phyloP scores from a whole-genome alignment of 2,329 filamentous ascomycete genomes.

The Tolypocladium inflatum region DNA sequence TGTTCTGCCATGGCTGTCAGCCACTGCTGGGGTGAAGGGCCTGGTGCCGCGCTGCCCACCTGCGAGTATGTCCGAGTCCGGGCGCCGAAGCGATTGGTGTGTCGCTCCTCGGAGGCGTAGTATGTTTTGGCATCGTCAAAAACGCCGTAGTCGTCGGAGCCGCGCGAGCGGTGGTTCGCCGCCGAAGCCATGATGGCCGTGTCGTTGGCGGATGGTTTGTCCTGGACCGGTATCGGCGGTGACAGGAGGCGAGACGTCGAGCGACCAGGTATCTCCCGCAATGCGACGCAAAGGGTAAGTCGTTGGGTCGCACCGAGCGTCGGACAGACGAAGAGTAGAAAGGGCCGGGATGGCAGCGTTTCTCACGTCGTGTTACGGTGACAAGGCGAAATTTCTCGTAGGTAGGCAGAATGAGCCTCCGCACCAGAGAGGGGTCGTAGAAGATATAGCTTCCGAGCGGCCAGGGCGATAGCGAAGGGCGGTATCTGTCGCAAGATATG shows the following conservation, averaged over 20 bases:
- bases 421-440: background rate
- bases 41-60: constrained; percentile 20
- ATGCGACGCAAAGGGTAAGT: background rate
- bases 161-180: constrained; percentile 18
- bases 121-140: constrained; percentile 51
- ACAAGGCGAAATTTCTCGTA: background rate
- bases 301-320: background rate
- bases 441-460: background rate
- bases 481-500: background rate
- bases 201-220: background rate
- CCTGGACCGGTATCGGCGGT: background rate
- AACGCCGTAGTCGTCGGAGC: constrained; percentile 38
- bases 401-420: background rate
- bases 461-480: background rate
- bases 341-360: background rate
- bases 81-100: constrained; percentile 36
- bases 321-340: too few species aligned
- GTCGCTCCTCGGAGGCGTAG: constrained; percentile 46
- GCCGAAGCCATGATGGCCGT: constrained; percentile 15
- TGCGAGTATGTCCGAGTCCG: constrained; percentile 49
- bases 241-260: background rate
- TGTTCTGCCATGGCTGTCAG: constrained; percentile 35
- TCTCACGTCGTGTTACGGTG: background rate
- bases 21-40: background rate
- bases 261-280: background rate